These are phyloP conservation scores for Komagataella mondaviorum DNA, from an alignment of 805 yeast genomes.

Conservation along the genomic window DNA sequence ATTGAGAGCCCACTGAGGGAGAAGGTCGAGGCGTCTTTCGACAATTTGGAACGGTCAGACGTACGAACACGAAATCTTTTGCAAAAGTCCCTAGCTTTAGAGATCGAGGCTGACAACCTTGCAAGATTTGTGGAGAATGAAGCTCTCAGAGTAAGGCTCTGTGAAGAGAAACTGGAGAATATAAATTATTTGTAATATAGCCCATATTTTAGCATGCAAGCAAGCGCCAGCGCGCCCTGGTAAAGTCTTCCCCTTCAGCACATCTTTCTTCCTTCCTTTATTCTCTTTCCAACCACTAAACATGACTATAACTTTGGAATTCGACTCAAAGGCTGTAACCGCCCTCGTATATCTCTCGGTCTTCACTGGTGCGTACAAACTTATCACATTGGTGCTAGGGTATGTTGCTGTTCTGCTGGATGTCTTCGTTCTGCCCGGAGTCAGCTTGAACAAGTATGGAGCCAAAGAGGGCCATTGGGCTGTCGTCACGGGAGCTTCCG, in stretches of 20 bases:
- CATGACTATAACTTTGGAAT: not conserved
- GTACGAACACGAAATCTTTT: not conserved
- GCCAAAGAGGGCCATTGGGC: constrained; percentile 73
- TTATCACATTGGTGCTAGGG: constrained; percentile 36
- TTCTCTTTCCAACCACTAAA: not conserved
- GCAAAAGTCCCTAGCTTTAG: constrained; percentile 10
- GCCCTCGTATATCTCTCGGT: constrained; percentile 25
- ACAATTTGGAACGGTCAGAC: not conserved
- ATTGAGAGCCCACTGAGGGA: not conserved
- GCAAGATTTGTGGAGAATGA: constrained; percentile 9
- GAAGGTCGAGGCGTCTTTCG: not conserved
- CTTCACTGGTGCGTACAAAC: constrained; percentile 49
- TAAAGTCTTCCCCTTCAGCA: not conserved
- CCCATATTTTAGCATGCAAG: not conserved
- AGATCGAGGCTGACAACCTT: constrained; percentile 14
- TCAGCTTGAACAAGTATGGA: constrained; percentile 53
- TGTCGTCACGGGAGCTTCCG: constrained; percentile 94
- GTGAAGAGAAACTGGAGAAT: constrained; percentile 36
- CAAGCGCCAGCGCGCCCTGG: not conserved
- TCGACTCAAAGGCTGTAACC: not conserved
- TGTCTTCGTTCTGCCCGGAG: constrained; percentile 50
- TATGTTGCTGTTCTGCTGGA: constrained; percentile 42
- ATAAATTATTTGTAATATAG: constrained; percentile 22
- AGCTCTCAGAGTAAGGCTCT: constrained; percentile 20
- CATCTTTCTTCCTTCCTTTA: constrained; percentile 1